phyloP scores from a whole-genome alignment of 257 asterid genomes.

The Forsythia viridissima region DNA sequence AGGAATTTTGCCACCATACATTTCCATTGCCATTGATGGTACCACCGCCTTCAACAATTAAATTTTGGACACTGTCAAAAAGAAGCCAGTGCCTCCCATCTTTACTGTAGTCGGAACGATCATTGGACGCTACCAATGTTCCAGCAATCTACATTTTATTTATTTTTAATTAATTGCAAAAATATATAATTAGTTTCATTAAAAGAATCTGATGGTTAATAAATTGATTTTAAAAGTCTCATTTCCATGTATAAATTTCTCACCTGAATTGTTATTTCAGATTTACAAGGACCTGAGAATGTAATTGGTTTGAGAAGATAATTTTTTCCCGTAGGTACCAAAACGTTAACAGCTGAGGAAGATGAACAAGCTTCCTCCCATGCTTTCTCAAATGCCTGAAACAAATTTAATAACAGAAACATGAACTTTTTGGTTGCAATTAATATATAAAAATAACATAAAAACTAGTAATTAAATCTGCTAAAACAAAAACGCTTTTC shows the following conservation, averaged over 20 bases:
- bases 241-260: background rate
- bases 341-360: slow-evolving; percentile 26
- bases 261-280: slow-evolving; percentile 53
- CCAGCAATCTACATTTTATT: slow-evolving; percentile 53
- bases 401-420: slow-evolving; percentile 1
- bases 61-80: slow-evolving; percentile 44
- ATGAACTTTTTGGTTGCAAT: background rate
- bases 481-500: too few relatives aligned
- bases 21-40: slow-evolving; percentile 69
- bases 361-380: slow-evolving; percentile 61
- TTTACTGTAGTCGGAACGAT: slow-evolving; percentile 42
- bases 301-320: slow-evolving; percentile 47
- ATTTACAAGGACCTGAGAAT: slow-evolving; percentile 67
- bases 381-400: slow-evolving; percentile 56
- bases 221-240: background rate
- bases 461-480: background rate
- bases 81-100: slow-evolving; percentile 64
- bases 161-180: background rate
- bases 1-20: slow-evolving; percentile 87
- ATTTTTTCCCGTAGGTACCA: slow-evolving; percentile 41
- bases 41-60: slow-evolving; percentile 78
- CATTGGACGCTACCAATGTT: slow-evolving; percentile 49
- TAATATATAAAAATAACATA: background rate
- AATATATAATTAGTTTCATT: background rate
- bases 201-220: background rate